Base-by-base conservation (phyloP, 2,329 filamentous ascomycete species). In the Aspergillus sp. region DNA sequence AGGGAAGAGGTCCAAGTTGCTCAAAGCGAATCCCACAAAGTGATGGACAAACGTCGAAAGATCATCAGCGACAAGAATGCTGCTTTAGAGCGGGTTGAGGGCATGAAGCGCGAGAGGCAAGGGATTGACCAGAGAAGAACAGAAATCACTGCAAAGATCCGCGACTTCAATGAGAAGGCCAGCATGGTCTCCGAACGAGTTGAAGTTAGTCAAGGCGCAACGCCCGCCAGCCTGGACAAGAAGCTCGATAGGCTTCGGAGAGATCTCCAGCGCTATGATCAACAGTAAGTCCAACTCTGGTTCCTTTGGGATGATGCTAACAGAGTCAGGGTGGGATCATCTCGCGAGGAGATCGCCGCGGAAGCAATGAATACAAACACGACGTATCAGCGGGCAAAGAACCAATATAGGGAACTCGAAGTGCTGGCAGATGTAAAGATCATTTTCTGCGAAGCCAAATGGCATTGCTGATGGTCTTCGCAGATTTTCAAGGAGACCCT, bases 201-300 rank as follows among this genome's bases (percentile, higher is more conserved):
- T 32, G 57, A 70, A 24, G 70, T 88, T 22, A 71, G 76, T 4
- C 69, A 75, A 33, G 75, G 72, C 4, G 79, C 85, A 50, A 85
- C 77, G 0, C 55, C 70, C 26, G 52, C 61, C 8, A 77, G 68
- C 34, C 48, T 72, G 5, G 58, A 65, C 24, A 57, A 53, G 31
- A 69, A 68, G 41, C 52, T 67, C 24, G 50, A 69, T 1, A 70
- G 68, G 24, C 59, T 86, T 10, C 56, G 61, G 19, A 64, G 68
- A 27, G 75, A 82, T 48, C 59, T 86, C n/a, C 56, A 66, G 12
- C 67, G 68, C 39, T 69, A 74, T 33, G 69, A 75, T 36, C 60
- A 64, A 31, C 66, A 69, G 46, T 67, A 45, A 47, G 58, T 54
- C 22, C 31, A 6, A 19, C 10, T 20, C 5, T 13, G 29, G 14